phyloP scores from a whole-genome alignment of 352 stramenopile genomes.

The Globisporangium abappressorium region DNA sequence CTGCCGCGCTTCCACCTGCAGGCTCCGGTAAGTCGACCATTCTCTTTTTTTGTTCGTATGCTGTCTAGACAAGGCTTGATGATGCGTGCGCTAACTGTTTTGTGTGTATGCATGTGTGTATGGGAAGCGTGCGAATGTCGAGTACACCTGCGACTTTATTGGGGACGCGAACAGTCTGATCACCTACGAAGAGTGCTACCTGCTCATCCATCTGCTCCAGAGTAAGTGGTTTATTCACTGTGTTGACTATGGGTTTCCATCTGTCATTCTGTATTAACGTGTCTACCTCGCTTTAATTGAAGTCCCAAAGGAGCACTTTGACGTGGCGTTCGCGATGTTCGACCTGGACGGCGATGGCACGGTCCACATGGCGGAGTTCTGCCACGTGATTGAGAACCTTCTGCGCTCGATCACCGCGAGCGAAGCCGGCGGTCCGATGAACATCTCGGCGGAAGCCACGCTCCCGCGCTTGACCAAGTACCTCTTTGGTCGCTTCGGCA shows the following conservation, averaged over 20 bases:
- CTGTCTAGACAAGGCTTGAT: neutral
- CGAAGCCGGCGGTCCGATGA: slow-evolving; percentile 9
- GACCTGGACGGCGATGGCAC: slow-evolving; percentile 70
- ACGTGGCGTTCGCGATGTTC: slow-evolving; percentile 81
- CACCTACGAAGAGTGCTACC: slow-evolving; percentile 78
- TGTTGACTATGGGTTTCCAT: neutral
- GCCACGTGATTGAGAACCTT: slow-evolving; percentile 66
- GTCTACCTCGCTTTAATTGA: neutral
- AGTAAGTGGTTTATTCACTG: slow-evolving; percentile 32
- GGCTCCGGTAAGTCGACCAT: slow-evolving; percentile 30
- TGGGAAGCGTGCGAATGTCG: slow-evolving; percentile 42
- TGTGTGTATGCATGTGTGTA: slow-evolving; percentile 2
- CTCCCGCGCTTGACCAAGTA: slow-evolving; percentile 61
- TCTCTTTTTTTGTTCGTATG: neutral
- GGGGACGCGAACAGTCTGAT: slow-evolving; percentile 69
- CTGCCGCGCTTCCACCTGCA: slow-evolving; percentile 67
- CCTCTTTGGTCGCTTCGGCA: slow-evolving; percentile 55
- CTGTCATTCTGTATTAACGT: neutral
- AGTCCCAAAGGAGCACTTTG: slow-evolving; percentile 78
- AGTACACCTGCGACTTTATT: slow-evolving; percentile 73
- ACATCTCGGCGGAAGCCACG: slow-evolving; percentile 17
- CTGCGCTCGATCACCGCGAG: slow-evolving; percentile 35
- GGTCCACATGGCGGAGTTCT: slow-evolving; percentile 75
- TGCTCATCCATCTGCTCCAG: slow-evolving; percentile 74
- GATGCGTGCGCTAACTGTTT: neutral